Evolutionary conservation across 116 monocot genomes (phyloP).

Genomic region (Posidonia oceanica): DNA sequence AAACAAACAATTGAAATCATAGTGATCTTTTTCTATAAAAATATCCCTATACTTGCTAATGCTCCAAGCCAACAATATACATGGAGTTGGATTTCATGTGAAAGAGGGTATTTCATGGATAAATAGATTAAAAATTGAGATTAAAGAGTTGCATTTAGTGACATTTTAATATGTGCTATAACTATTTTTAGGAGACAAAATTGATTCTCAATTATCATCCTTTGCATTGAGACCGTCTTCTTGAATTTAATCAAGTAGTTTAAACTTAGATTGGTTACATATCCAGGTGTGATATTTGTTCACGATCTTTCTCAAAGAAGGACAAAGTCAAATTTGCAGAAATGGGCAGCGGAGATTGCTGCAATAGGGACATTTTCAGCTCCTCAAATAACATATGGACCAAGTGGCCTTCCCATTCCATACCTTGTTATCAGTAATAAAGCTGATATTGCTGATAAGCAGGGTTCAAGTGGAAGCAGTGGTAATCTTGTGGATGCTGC

Average conservation of each 20-base stretch:
- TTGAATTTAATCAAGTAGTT: not conserved
- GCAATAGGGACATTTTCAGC: slow-evolving; percentile 82
- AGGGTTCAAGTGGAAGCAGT: slow-evolving; percentile 71
- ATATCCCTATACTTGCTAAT: not conserved
- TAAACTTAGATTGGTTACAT: not conserved
- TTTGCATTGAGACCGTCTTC: not conserved
- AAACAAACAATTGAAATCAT: not conserved
- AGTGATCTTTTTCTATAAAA: not conserved
- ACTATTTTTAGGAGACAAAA: no score
- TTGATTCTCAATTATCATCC: not conserved
- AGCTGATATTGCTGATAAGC: slow-evolving; percentile 60
- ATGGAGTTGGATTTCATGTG: not conserved
- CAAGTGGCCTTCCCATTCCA: slow-evolving; percentile 90
- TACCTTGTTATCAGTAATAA: slow-evolving; percentile 90
- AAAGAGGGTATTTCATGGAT: not conserved
- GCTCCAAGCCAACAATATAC: not conserved
- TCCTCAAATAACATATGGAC: slow-evolving; percentile 71
- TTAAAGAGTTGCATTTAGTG: no score
- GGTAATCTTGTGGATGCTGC: slow-evolving; percentile 98
- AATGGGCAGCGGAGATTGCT: slow-evolving; percentile 82
- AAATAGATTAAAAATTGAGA: no score
- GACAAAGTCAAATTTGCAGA: slow-evolving; percentile 73
- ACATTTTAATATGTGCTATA: no score
- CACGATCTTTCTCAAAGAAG: slow-evolving; percentile 93
- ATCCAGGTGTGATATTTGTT: slow-evolving; percentile 85